phyloP scores from a whole-genome alignment of 345 rosid genomes.

The Laguncularia racemosa region DNA sequence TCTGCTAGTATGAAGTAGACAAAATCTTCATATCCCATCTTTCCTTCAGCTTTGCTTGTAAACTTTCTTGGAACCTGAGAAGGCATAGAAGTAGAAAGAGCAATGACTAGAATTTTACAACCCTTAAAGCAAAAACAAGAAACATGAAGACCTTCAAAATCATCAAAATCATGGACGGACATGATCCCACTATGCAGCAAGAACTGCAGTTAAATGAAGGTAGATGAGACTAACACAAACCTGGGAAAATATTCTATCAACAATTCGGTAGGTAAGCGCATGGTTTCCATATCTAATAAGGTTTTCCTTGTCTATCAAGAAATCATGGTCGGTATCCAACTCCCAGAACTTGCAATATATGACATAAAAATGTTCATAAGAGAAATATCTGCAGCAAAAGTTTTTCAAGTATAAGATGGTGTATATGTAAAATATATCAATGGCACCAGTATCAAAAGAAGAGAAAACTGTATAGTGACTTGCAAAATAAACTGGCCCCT shows the following conservation, averaged over 20 bases:
- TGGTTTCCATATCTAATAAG: constrained; percentile 74
- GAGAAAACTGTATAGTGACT: no score
- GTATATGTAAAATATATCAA: not conserved
- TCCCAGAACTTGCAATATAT: constrained; percentile 86
- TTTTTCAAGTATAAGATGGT: not conserved
- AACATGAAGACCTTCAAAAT: no score
- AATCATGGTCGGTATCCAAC: constrained; percentile 78
- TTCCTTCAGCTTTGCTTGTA: constrained; percentile 58
- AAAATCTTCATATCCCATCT: constrained; percentile 96
- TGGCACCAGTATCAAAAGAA: no score
- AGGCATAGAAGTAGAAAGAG: constrained; percentile 6
- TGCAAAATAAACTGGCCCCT: no score
- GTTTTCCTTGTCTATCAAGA: constrained; percentile 72
- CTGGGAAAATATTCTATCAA: constrained; percentile 87
- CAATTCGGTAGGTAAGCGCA: constrained; percentile 81
- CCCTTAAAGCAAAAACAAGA: no score
- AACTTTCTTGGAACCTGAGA: constrained; percentile 67
- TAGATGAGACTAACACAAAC: constrained; percentile 24
- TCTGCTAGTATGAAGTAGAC: constrained; percentile 85
- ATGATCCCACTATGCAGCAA: no score
- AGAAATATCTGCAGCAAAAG: constrained; percentile 62
- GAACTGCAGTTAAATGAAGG: not conserved
- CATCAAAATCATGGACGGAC: no score
- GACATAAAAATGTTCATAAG: constrained; percentile 87
- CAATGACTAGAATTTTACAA: no score